phyloP scores from a whole-genome alignment of 208 protist genomes.

The Crithidia mellificae region DNA sequence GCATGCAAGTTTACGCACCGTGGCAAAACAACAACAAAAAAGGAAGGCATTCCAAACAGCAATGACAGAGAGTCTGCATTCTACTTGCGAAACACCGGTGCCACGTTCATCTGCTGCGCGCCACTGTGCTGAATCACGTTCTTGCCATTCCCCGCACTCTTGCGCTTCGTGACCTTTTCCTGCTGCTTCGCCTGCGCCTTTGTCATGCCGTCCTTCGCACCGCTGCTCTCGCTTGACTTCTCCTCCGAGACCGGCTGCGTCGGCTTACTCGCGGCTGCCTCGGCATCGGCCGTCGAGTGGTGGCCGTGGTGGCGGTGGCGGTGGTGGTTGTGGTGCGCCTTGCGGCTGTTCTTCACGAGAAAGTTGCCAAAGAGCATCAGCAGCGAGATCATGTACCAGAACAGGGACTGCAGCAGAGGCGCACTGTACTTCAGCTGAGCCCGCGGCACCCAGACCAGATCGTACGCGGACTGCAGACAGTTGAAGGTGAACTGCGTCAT shows the following conservation, averaged over 20 bases:
- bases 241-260: neutral
- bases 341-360: conserved; percentile 47
- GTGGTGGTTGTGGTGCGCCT: neutral
- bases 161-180: conserved; percentile 1
- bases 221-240: neutral
- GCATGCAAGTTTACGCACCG: too few relatives aligned
- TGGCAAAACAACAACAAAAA: too few relatives aligned
- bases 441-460: conserved; percentile 56
- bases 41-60: too few relatives aligned
- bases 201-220: conserved; percentile 14
- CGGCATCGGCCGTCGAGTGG: neutral
- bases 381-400: conserved; percentile 83
- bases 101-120: conserved; percentile 10
- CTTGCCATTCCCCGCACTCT: neutral
- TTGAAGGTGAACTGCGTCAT: conserved; percentile 77
- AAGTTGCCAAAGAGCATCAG: conserved; percentile 80
- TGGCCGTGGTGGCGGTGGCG: conserved; percentile 9
- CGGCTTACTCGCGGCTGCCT: neutral
- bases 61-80: too few relatives aligned
- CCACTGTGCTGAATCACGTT: neutral
- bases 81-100: conserved; percentile 2
- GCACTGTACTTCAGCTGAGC: conserved; percentile 53
- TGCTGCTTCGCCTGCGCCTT: conserved; percentile 13
- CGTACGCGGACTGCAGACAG: conserved; percentile 71
- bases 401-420: conserved; percentile 53